Evolutionary conservation across 2,329 filamentous ascomycete species (phyloP), one percentile per base, ranked within the genome.

Genomic region (Parastagonospora nodorum): DNA sequence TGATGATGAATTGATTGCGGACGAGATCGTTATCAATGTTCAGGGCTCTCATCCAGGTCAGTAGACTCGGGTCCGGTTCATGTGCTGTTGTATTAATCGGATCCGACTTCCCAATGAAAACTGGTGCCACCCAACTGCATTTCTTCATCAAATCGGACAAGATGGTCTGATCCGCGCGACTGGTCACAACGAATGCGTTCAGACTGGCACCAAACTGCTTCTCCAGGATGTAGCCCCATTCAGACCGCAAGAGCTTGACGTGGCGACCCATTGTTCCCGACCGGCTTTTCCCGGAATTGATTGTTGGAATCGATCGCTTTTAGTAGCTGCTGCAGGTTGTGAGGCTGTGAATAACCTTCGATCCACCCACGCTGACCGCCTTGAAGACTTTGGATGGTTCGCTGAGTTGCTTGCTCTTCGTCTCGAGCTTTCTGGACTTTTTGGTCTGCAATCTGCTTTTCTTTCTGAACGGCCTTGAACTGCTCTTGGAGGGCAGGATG

Each of bases 251-350:
- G 19, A 99, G 77, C 58, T 85, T 86, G 44, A 99, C 81, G 64
- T 94, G 84, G 19, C 85, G 78, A 28, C 92, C 94, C 11, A 97
- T 78, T 0, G 94, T 94, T 0, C 94, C 94, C 94, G 30, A 97
- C 79, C 2, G 94, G 94, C 55, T 82, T 87, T 37, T 83, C 77
- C 19, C 79, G 77, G 67, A 95, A 97, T 0, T 85, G 80, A 2
- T 57, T 72, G 50, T 96, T 90, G n/a, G 78, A 76, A 5, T 84
- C 80, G 53, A 97, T 89, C n/a, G 81, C 82, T 45, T 75, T 79
- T 6, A 95, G 74, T 2, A 97, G 81, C 2, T 78, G 74, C 1
- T 81, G 78, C 63, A 95, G 82, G 16, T 51, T 58, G 35, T 81
- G 82, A 8, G 60, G 52, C 1, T 73, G 70, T 36, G 86, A 83